Evolutionary conservation across 352 stramenopile species (phyloP).

Genomic region (Pythium aquatile): DNA sequence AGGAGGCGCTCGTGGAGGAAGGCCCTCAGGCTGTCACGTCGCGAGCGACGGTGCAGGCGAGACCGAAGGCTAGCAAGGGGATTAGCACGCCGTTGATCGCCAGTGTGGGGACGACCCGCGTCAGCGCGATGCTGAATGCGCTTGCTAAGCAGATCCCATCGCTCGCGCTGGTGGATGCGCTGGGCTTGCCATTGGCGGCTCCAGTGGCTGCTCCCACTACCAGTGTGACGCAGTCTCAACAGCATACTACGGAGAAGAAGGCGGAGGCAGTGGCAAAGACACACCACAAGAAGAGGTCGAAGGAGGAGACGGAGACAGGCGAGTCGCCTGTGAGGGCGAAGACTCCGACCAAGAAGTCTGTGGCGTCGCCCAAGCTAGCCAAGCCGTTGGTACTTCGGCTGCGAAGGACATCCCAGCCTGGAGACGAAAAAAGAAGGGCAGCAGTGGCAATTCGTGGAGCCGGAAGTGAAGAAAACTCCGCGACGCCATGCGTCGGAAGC

Average conservation of each 20-base stretch:
- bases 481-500: background rate
- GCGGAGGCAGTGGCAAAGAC: too few relatives aligned
- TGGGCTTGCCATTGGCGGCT: too few relatives aligned
- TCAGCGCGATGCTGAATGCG: too few relatives aligned
- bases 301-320: background rate
- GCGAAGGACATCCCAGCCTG: background rate
- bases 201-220: too few relatives aligned
- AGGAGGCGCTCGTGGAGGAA: background rate
- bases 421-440: background rate
- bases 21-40: too few relatives aligned
- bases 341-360: background rate
- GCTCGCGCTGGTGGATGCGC: too few relatives aligned
- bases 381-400: background rate
- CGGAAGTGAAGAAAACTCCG: background rate
- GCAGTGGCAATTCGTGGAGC: background rate
- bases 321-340: background rate
- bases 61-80: too few relatives aligned
- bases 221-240: too few relatives aligned
- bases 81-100: too few relatives aligned
- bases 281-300: background rate
- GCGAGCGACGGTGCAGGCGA: background rate
- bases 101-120: too few relatives aligned
- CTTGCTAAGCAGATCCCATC: too few relatives aligned
- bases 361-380: background rate
- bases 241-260: too few relatives aligned